Conservation (phyloP, 23 red algal species). For the Cyanidium caldarium region DNA sequence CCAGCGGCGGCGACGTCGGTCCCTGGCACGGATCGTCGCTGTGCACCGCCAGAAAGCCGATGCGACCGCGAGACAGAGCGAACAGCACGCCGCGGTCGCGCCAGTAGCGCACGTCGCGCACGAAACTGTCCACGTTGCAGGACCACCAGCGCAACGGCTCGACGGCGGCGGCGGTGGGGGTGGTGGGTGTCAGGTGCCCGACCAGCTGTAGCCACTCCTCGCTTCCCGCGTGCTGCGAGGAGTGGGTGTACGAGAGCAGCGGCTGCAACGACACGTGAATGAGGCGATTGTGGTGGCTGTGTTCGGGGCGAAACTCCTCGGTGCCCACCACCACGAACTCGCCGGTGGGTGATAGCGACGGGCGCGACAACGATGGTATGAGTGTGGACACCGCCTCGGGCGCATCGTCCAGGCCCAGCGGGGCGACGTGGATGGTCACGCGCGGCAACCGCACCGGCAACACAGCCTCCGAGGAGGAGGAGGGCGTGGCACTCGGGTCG, state of each 20-base stretch:
- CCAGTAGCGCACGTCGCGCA: not conserved
- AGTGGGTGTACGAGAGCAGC: not conserved
- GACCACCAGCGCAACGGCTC: slow-evolving; percentile 1
- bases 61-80: not conserved
- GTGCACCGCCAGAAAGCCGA: too few relatives aligned
- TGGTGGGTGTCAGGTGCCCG: not conserved
- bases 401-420: not conserved
- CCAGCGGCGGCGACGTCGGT: not conserved
- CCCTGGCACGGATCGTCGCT: too few relatives aligned
- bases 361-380: not conserved
- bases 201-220: too few relatives aligned
- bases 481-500: too few relatives aligned
- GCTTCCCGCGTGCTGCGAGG: too few relatives aligned
- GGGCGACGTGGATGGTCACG: not conserved
- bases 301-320: not conserved
- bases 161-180: not conserved
- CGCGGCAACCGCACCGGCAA: not conserved
- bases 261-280: not conserved
- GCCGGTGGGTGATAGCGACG: not conserved
- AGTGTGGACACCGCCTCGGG: too few relatives aligned
- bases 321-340: not conserved
- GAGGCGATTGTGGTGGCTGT: not conserved
- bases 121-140: not conserved
- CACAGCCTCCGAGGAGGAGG: too few relatives aligned
- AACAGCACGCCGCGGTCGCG: not conserved